phyloP scores from a whole-genome alignment of 805 yeast genomes.

The Middelhovenomyces tepae region DNA sequence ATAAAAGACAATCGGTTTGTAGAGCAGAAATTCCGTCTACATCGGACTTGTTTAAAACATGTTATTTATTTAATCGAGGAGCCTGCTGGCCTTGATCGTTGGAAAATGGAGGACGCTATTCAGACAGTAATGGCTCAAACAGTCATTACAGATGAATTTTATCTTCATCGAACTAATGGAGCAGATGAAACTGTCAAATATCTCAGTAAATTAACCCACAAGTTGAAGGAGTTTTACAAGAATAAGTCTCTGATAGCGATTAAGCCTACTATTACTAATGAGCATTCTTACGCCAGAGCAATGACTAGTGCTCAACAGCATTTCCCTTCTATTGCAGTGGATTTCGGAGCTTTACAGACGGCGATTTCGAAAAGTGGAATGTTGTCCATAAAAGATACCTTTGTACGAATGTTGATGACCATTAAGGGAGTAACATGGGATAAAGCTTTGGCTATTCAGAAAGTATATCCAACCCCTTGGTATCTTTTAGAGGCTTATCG shows the following conservation, averaged over 20 bases:
- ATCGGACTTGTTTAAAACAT: conserved; percentile 56
- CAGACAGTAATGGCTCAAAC: conserved; percentile 70
- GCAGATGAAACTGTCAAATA: conserved; percentile 68
- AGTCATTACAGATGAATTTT: conserved; percentile 56
- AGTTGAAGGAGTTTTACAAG: conserved; percentile 34
- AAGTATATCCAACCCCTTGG: conserved; percentile 60
- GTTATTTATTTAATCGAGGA: conserved; percentile 79
- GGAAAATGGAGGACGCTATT: conserved; percentile 42
- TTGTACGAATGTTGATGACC: conserved; percentile 66
- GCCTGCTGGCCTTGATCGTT: conserved; percentile 35
- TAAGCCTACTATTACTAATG: conserved; percentile 44
- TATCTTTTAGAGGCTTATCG: conserved; percentile 43
- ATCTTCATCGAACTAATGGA: conserved; percentile 55
- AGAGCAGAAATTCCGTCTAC: conserved; percentile 78
- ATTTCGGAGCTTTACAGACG: conserved; percentile 50
- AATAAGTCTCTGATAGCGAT: conserved; percentile 28
- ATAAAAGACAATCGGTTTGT: conserved; percentile 81
- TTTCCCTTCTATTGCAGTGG: conserved; percentile 33
- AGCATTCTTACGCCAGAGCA: not conserved
- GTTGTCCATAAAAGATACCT: conserved; percentile 68
- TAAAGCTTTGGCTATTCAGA: conserved; percentile 73
- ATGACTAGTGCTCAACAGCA: not conserved
- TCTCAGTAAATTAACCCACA: conserved; percentile 41
- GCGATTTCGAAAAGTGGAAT: conserved; percentile 61
- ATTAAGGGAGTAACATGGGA: conserved; percentile 76